These are phyloP conservation scores for Alternaria rosae DNA, from an alignment of 2,329 filamentous ascomycete species.

Conservation along the genomic window DNA sequence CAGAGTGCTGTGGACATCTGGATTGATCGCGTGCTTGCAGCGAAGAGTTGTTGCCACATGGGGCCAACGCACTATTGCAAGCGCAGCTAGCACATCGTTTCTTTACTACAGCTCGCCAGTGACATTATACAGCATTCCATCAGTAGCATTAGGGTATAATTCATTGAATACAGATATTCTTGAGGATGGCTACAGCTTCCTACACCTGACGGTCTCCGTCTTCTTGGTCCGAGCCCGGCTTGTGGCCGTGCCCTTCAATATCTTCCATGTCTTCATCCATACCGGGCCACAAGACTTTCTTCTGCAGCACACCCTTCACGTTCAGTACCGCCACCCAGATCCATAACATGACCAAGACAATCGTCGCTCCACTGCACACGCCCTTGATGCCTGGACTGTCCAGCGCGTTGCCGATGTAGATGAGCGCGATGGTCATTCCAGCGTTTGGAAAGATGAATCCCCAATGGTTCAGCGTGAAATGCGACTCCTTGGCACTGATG, in stretches of 20 bases:
- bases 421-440: conserved; percentile 65
- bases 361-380: conserved; percentile 63
- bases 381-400: conserved; percentile 60
- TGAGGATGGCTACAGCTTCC: not conserved
- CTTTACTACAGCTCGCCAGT: not conserved
- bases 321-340: conserved; percentile 61
- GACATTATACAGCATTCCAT: not conserved
- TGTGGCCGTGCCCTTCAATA: conserved; percentile 21
- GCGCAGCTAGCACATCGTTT: not conserved
- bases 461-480: conserved; percentile 55
- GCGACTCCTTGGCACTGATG: conserved; percentile 49
- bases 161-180: not conserved
- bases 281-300: conserved; percentile 64
- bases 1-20: not conserved
- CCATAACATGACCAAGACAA: conserved; percentile 63
- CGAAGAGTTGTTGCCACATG: too few relatives aligned
- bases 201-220: not conserved
- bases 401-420: conserved; percentile 61
- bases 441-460: conserved; percentile 70
- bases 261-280: conserved; percentile 65
- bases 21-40: not conserved
- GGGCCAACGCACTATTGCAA: too few relatives aligned
- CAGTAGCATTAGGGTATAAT: not conserved
- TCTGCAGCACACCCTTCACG: conserved; percentile 56
- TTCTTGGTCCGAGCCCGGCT: conserved; percentile 17